Evolutionary conservation across 78 protist species (phyloP).

Genomic region (Diacronema lutheri): DNA sequence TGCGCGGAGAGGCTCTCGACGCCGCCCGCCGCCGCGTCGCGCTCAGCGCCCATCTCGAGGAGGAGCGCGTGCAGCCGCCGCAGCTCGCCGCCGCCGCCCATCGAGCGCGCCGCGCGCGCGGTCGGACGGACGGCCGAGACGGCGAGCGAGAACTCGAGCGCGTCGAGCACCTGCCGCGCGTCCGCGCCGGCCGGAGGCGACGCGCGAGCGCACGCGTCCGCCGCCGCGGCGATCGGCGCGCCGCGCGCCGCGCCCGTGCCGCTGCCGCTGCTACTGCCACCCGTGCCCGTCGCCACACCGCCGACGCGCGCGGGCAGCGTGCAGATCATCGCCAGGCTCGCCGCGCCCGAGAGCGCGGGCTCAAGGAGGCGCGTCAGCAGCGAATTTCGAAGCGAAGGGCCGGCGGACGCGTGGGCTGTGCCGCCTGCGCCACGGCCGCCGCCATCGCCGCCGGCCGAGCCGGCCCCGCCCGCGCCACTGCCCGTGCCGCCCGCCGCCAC

Average conservation of each 20-base stretch:
- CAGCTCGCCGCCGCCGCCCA: not conserved
- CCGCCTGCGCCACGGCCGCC: not conserved
- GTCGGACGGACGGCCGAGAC: not conserved
- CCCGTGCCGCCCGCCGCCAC: not conserved
- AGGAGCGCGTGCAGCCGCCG: constrained; percentile 1
- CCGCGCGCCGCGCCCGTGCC: not conserved
- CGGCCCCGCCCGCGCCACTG: too few relatives aligned
- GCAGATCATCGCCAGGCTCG: not conserved
- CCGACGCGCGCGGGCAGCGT: not conserved
- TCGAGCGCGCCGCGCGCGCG: too few relatives aligned
- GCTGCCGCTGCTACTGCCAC: not conserved
- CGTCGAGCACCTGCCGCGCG: not conserved
- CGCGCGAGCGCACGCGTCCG: not conserved
- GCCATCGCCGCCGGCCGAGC: not conserved
- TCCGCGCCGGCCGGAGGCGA: too few relatives aligned
- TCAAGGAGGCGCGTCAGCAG: not conserved
- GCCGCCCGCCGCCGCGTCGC: not conserved
- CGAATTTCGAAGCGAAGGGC: not conserved
- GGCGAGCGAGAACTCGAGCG: not conserved
- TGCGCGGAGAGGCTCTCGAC: not conserved
- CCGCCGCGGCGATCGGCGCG: not conserved
- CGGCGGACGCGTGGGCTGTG: not conserved
- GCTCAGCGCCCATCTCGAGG: not conserved
- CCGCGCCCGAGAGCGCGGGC: not conserved
- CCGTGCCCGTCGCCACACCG: not conserved